Evolutionary conservation across 352 stramenopile genomes (phyloP).

Genomic region (Phytophthora aleatoria): DNA sequence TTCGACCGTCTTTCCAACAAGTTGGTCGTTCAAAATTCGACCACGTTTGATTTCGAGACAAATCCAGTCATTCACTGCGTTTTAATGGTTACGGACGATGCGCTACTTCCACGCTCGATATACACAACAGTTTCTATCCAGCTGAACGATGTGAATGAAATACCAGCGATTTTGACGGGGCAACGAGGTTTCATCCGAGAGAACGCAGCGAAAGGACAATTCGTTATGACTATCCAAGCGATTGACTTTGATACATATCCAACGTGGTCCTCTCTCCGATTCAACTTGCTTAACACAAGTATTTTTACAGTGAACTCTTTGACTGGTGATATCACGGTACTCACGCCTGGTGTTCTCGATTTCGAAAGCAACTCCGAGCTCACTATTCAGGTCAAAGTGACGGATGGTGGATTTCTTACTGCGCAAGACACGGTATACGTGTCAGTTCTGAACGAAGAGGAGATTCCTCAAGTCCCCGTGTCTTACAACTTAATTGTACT

Average conservation of each 20-base stretch:
- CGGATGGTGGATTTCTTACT: constrained; percentile 24
- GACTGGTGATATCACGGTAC: constrained; percentile 19
- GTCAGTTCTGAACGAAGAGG: constrained; percentile 31
- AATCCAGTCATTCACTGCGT: constrained; percentile 10
- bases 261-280: constrained; percentile 24
- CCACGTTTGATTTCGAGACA: constrained; percentile 31
- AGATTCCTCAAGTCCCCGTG: constrained; percentile 12
- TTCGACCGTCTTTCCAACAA: constrained; percentile 13
- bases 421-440: constrained; percentile 18
- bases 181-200: constrained; percentile 31
- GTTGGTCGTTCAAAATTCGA: constrained; percentile 2
- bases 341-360: constrained; percentile 18
- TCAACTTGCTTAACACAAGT: constrained; percentile 16
- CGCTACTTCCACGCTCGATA: constrained; percentile 9
- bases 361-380: constrained; percentile 27
- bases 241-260: constrained; percentile 19
- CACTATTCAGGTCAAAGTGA: constrained; percentile 18
- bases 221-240: constrained; percentile 17
- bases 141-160: constrained; percentile 29
- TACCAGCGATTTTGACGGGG: constrained; percentile 5
- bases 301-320: constrained; percentile 19
- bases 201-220: constrained; percentile 10
- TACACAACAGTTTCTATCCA: constrained; percentile 20
- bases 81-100: constrained; percentile 27
- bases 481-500: constrained; percentile 3